Base-by-base conservation (phyloP, 441 rosid genomes). In the Corymbia citriodora region DNA sequence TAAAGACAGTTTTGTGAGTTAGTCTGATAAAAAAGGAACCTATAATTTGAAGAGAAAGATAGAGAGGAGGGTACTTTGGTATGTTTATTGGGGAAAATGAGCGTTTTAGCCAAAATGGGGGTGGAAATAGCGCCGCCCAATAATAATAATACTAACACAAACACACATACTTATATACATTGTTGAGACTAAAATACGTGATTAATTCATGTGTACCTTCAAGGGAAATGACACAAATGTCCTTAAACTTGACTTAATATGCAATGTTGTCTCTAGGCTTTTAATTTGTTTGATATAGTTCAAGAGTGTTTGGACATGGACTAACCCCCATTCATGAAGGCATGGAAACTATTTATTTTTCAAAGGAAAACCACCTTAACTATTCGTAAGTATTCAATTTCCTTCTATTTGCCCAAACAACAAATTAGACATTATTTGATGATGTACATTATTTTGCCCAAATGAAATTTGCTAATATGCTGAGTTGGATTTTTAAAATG, bases 321-420 rank as follows among this genome's bases (percentile, higher is more conserved):
- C 29, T 1, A 63, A 0, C 4, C 9, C 2, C 70, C 9, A 29
- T 0, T 63, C 0, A 0, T 63, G 29, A 63, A 63, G 9, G 33
- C 33, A 63, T 14, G 7, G 27, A 63, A 33, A 13, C 4, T 63
- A 6, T 29, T 63, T 7, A 63, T 8, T 63, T 61, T 29, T 27
- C 1, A 12, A 6, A 0, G 2, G 0, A 15, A 29, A 29, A 16
- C 1, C 1, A 0, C 7, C 33, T 29, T 63, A 63, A 21, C 16
- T 36, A 6, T 40, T 40, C 9, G 1, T 74, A 74, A 74, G 21
- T 36, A 16, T 21, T 40, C 3, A 74, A 74, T 40, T 8, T 40
- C 25, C 7, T 68, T 40, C 1, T 7, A 0, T 74, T 74, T 74
- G 83, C 29, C 19, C 48, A 74, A 40, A 40, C 0, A 2, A 2